Evolutionary conservation across 208 protist species (phyloP), one percentile per base, ranked within the genome.

Genomic region (Trypanosoma avium): DNA sequence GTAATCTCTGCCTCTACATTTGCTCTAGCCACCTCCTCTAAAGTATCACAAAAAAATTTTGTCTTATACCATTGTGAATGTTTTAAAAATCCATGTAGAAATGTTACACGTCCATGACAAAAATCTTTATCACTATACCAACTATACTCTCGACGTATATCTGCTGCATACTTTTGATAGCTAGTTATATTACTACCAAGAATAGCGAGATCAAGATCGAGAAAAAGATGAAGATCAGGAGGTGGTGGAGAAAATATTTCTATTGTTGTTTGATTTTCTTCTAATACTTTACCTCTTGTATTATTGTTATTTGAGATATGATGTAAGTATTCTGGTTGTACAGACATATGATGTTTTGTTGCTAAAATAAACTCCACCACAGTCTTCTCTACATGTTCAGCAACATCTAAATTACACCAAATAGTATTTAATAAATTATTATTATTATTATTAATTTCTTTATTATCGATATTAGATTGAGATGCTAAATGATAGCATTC

Each of bases 121-220:
- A 84, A 94, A 17, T 79, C 75, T 4, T 24, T 62, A 0, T 60
- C 64, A 10, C 66, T 21, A 56, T 81, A 75, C 61, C 77, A 76
- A 42, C 49, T 60, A 75, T 94, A 94, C 73, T 94, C 88, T 15
- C 70, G 55, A 15, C 62, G 54, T 24, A 94, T 77, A 12, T 72
- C 69, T 17, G 47, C 61, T 9, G 78, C 70, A 66, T 94, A 94
- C 6, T 69, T 52, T 19, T 42, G 42, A 32, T 81, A 75, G 2
- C 62, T 43, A 22, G 56, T 60, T 0, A 58, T n/a, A 19, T 53
- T 56, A 46, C 56, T 69, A 30, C 88, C 88, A 12, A 94, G 67
- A 27, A 94, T 77, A 13, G 84, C 63, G 1, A 94, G 57, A 56
- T 94, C 88, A 12, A 94, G 36, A 61, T 94, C 88, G 5, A 94